These are phyloP conservation scores for Boletus vinaceobasis DNA, from an alignment of 768 basidiomycete genomes.

Conservation along the genomic window DNA sequence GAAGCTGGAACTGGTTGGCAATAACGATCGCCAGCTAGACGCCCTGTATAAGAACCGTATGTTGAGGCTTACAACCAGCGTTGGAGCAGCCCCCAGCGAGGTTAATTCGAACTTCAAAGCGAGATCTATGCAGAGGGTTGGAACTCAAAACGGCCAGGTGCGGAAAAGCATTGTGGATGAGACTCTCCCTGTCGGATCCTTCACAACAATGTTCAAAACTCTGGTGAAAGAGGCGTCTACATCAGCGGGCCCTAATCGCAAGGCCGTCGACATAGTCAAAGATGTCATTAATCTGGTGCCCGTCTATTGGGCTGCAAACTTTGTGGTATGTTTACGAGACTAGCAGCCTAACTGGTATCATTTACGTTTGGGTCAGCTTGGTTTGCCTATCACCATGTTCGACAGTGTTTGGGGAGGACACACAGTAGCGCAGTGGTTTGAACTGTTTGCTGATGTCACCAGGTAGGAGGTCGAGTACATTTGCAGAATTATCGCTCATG, in stretches of 20 bases:
- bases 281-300: constrained; percentile 67
- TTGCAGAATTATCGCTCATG: neutral
- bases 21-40: neutral
- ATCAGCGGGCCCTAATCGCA: neutral
- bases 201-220: constrained; percentile 5
- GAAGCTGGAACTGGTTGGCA: constrained; percentile 37
- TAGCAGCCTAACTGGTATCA: neutral
- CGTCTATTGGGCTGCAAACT: constrained; percentile 55
- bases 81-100: neutral
- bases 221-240: constrained; percentile 15
- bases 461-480: constrained; percentile 20
- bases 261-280: constrained; percentile 55
- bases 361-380: constrained; percentile 5
- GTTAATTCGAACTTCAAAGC: constrained; percentile 3
- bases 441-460: constrained; percentile 47
- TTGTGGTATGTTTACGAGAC: constrained; percentile 43
- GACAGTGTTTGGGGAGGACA: constrained; percentile 38
- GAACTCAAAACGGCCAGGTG: constrained; percentile 4
- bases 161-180: constrained; percentile 14
- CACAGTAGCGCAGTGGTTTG: constrained; percentile 41
- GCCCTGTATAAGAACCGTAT: constrained; percentile 17
- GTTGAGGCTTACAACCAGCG: constrained; percentile 13
- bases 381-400: constrained; percentile 36
- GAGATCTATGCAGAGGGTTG: neutral
- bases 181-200: constrained; percentile 4